These are phyloP conservation scores for Apiospora sp. DNA, from an alignment of 2,329 filamentous ascomycete genomes.

Conservation along the genomic window DNA sequence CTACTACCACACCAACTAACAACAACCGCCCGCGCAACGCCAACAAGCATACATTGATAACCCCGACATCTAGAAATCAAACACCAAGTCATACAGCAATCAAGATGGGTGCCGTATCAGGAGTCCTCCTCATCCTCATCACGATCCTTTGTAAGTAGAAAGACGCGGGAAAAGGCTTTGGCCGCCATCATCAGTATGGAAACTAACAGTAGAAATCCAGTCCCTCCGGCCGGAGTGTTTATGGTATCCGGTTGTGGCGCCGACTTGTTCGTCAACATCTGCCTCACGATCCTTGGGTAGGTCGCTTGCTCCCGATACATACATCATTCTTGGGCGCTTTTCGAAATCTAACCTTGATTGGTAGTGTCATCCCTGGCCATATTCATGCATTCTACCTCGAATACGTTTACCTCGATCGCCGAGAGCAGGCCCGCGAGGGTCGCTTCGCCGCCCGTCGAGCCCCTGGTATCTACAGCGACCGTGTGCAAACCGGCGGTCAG, in stretches of 20 bases:
- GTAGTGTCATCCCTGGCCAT: slow-evolving; percentile 68
- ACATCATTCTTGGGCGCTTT: neutral
- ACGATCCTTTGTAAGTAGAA: slow-evolving; percentile 58
- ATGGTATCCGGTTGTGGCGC: slow-evolving; percentile 70
- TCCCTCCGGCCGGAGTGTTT: slow-evolving; percentile 71
- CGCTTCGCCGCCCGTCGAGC: slow-evolving; percentile 61
- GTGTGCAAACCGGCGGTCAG: slow-evolving; percentile 76
- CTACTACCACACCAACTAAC: neutral
- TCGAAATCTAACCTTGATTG: neutral
- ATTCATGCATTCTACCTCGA: slow-evolving; percentile 84
- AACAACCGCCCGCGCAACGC: neutral
- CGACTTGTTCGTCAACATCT: slow-evolving; percentile 73
- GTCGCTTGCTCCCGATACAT: slow-evolving; percentile 32
- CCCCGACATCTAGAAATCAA: neutral
- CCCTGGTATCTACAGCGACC: slow-evolving; percentile 75
- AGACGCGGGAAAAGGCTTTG: neutral
- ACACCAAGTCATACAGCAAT: neutral
- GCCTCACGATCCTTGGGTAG: slow-evolving; percentile 70
- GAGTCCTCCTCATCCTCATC: slow-evolving; percentile 58
- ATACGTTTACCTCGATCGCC: slow-evolving; percentile 83
- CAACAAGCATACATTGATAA: neutral
- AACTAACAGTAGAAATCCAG: slow-evolving; percentile 47
- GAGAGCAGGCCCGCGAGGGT: slow-evolving; percentile 68
- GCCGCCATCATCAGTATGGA: slow-evolving; percentile 21
- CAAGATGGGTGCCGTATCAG: slow-evolving; percentile 58